Base-by-base conservation (phyloP, 306 rosid species). In the Nissolia schottii region DNA sequence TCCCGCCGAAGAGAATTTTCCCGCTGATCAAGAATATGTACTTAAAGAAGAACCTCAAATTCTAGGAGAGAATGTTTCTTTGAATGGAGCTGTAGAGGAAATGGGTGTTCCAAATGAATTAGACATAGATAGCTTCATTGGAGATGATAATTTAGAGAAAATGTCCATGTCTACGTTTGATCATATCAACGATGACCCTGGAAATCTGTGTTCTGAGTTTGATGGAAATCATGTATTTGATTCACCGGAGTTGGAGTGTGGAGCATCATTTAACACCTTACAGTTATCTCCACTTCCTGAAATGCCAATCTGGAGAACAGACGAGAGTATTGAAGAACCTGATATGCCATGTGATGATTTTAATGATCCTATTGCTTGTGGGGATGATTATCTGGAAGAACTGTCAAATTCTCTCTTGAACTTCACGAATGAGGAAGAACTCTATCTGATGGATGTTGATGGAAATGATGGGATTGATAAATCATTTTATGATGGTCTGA, bases 371-470 rank as follows among this genome's bases (percentile, higher is more conserved):
- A 69, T 59, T 70, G 83, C 76, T 59, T 77, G 81, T n/a, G 73
- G 84, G 45, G 92, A 89, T 11, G 84, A 63, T 77, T 89, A 91
- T 90, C 68, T 91, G 78, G 96, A 68, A 41, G 96, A 89, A 71
- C 49, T 91, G 80, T 88, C 99, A 59, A 79, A 91, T 81, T 84
- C 95, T 19, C 96, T 91, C 69, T 77, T 89, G 55, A 81, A 90
- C 84, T 88, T 91, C 64, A 81, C 90, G 31, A 86, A 83, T 23
- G 99, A 95, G 73, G 99, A 95, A 60, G 98, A 90, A 70, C 86
- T 87, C 34, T 77, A 69, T 75, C 74, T 80, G 63, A 84, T 90
- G 89, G 86, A 80, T 68, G 81, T 65, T 71, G 93, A 84, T 63
- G 90, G 77, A 62, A 82, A 83, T 57, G 97, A 85, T 24, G 92